Base-by-base conservation (phyloP, 2,329 filamentous ascomycete species). In the Alternaria gansuensis region DNA sequence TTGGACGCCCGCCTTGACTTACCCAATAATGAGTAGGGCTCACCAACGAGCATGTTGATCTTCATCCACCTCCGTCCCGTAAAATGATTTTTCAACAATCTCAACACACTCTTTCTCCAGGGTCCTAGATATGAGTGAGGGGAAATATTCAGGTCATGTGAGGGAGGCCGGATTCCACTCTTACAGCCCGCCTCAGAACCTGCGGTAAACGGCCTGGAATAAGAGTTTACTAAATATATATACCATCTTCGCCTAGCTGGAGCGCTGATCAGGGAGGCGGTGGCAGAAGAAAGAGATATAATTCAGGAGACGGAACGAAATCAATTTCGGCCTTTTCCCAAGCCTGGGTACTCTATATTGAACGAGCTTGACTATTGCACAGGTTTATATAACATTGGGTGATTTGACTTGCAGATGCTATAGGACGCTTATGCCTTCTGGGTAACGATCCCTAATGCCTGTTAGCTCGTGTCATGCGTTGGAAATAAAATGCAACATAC, bases 401-500 rank as follows among this genome's bases (percentile, higher is more conserved):
- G 61, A 70, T 54, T 71, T 70, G 66, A 59, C 66, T 66, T 68
- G 51, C 64, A 62, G 60, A 69, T 67, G 64, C 55, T 70, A 57
- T 63, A 62, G 65, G 66, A 59, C 66, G 70, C 63, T 71, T 75
- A 77, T 75, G 75, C 74, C 73, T 77, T 78, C 65, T 75, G 72
- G 55, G 75, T 50, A 61, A 78, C 73, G 62, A 78, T 78, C 62
- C 74, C 76, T 78, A 51, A 5, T 39, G 13, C 1, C 9, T 44
- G 57, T 76, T 66, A 76, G 70, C 55, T 51, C 26, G 17, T 31
- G 5, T n/a, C 7, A 11, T 14, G 31, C 5, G 13, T 10, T 17
- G 11, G 8, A 8, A 24, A 7, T 11, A 7, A 4, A 14, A 6
- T 10, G 17, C 23, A 10, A 74, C 87, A 79, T 85, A 97, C 93